Percentiles rank a stretch among this genome's conserved stretches.
These are phyloP conservation scores for Hemisphaericaspora lyxosophila DNA, from an alignment of 1,139 yeast genomes.

Conservation along the genomic window DNA sequence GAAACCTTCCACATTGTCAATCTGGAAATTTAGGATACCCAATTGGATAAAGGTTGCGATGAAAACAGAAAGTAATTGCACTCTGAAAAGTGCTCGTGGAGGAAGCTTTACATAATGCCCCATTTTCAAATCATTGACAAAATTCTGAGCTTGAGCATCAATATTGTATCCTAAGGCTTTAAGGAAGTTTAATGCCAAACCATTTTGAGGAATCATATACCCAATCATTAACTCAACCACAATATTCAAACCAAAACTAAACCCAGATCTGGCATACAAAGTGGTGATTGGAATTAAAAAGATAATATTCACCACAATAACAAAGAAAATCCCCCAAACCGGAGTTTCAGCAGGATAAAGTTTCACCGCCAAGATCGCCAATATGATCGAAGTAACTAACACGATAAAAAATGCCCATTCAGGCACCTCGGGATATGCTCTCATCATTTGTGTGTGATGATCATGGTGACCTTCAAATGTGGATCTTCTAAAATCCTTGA, in stretches of 20 bases:
- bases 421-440: slow-evolving; percentile 58
- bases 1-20: slow-evolving; percentile 36
- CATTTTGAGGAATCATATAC: slow-evolving; percentile 62
- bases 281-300: slow-evolving; percentile 56
- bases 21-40: slow-evolving; percentile 55
- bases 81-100: slow-evolving; percentile 61
- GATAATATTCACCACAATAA: slow-evolving; percentile 52
- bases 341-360: slow-evolving; percentile 52
- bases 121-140: slow-evolving; percentile 52
- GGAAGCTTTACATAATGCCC: slow-evolving; percentile 65
- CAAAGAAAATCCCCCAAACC: slow-evolving; percentile 59
- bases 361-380: slow-evolving; percentile 50
- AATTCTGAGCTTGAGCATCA: slow-evolving; percentile 58
- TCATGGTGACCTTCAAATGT: slow-evolving; percentile 34
- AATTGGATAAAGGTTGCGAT: slow-evolving; percentile 48
- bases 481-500: slow-evolving; percentile 13
- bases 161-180: slow-evolving; percentile 61
- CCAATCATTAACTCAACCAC: slow-evolving; percentile 62
- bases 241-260: slow-evolving; percentile 52
- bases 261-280: slow-evolving; percentile 52
- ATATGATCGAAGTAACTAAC: slow-evolving; percentile 44
- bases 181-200: slow-evolving; percentile 54
- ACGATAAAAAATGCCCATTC: slow-evolving; percentile 57
- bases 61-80: slow-evolving; percentile 49
- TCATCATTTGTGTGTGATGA: slow-evolving; percentile 58